Base-by-base conservation (phyloP, 2,329 filamentous ascomycete genomes). In the Pseudogymnoascus sp. region DNA sequence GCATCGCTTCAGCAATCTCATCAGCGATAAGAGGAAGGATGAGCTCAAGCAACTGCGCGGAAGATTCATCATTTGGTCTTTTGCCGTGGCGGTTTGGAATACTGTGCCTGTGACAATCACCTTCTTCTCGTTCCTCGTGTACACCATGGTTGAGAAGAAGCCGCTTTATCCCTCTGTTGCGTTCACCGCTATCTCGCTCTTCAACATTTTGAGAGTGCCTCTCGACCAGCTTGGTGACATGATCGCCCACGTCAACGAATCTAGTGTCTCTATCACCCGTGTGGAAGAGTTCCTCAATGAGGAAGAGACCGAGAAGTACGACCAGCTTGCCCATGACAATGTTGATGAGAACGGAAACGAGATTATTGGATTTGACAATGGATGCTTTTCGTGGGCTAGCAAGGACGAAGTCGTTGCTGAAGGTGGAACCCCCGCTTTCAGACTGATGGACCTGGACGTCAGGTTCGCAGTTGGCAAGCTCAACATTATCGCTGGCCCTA, bases 221-320 rank as follows among this genome's bases (percentile, higher is more conserved):
- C 80, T 99, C 52, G 94, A 99, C 74, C 93, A 97, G 76, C 82
- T 99, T 61, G 94, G 94, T 60, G 94, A 99, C 75, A 99, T 99
- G 94, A 89, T 97, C 71, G 94, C 94, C 10, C 94, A 97, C 76
- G 92, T 99, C 3, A 92, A 97, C 77, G 94, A 99, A 76, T 91
- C 92, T 23, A 96, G 96, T 77, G 93, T 99, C 19, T 99, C 94
- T 0, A 87, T 99, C 60, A 92, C 97, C 71, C 92, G 94, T 79
- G 91, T 99, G 6, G 93, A 99, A 72, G 90, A 96, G 69, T 99
- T 97, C 70, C 76, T 99, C 43, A 87, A 83, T 63, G 94, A 99
- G 73, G 92, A 94, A 6, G 94, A 99, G 77, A 99, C 94, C 0
- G 91, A 95, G 63, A 99, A 99, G 74, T 97, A 97, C 72, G 80